A percentile compares a stretch with the other conserved stretches of the same genome.
Evolutionary conservation across 345 rosid species (phyloP).

Genomic region (Aegle marmelos): DNA sequence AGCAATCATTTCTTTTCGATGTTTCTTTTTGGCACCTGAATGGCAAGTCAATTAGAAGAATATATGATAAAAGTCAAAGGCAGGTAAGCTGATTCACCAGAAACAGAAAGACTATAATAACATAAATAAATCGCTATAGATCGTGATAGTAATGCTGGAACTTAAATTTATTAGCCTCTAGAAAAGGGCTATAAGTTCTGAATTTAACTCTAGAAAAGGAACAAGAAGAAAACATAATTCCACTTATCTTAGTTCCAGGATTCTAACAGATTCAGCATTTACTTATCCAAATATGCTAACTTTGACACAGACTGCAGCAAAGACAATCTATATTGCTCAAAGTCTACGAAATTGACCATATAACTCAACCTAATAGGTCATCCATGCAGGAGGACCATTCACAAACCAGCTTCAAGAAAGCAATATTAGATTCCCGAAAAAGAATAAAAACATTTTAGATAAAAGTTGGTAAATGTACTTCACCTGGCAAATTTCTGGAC

Average conservation of each 20-base stretch:
- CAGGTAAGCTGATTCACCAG: neutral
- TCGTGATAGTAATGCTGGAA: neutral
- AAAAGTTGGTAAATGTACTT: conserved; percentile 10
- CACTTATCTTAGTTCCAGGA: neutral
- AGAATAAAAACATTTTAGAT: conserved; percentile 7
- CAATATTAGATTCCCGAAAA: neutral
- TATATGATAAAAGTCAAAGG: neutral
- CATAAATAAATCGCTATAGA: neutral
- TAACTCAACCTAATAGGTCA: neutral
- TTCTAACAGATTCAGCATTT: neutral
- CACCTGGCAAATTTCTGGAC: conserved; percentile 68
- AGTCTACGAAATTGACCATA: neutral
- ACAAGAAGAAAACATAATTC: neutral
- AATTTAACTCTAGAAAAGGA: neutral
- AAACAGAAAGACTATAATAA: neutral
- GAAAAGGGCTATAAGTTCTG: neutral
- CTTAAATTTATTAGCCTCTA: neutral
- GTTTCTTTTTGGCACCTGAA: conserved; percentile 82
- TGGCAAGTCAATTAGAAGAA: conserved; percentile 1
- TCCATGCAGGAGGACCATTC: neutral
- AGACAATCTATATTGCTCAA: neutral
- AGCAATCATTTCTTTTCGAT: conserved; percentile 74
- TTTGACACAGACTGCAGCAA: neutral
- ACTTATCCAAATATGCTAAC: neutral
- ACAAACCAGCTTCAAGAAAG: too few species aligned